A percentile compares a stretch with the other conserved stretches of the same genome.
These are phyloP conservation scores for Lavandula angustifolia DNA, from an alignment of 257 asterid species.

Conservation along the genomic window DNA sequence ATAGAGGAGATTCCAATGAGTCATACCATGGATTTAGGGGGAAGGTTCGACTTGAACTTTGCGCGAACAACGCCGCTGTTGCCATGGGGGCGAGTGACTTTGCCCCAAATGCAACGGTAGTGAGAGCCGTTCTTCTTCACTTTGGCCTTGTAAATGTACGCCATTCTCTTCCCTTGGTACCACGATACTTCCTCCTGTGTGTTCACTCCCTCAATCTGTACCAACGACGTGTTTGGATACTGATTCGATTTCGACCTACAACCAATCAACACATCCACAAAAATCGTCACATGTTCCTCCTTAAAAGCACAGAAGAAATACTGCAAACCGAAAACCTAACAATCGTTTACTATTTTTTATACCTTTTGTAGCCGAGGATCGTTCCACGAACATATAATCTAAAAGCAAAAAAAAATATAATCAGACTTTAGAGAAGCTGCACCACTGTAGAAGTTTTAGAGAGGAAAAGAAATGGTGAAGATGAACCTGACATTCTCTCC, in stretches of 20 bases:
- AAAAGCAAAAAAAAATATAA: not conserved
- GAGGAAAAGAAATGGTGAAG: not conserved
- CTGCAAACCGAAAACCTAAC: not conserved
- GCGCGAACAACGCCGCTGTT: slow-evolving; percentile 90
- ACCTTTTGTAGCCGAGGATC: slow-evolving; percentile 45
- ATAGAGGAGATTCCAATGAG: not conserved
- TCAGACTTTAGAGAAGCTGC: not conserved
- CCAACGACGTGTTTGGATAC: slow-evolving; percentile 87
- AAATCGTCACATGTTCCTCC: not conserved
- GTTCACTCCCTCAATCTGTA: slow-evolving; percentile 90
- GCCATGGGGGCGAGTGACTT: slow-evolving; percentile 81
- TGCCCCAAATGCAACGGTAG: slow-evolving; percentile 97
- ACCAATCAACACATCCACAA: slow-evolving; percentile 8
- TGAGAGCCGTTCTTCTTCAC: slow-evolving; percentile 79
- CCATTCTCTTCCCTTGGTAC: slow-evolving; percentile 84
- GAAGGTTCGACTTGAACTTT: slow-evolving; percentile 72
- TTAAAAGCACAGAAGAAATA: too few relatives aligned
- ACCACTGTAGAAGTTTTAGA: not conserved
- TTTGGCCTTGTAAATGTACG: slow-evolving; percentile 90
- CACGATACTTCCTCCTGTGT: slow-evolving; percentile 85
- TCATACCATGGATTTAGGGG: slow-evolving; percentile 79
- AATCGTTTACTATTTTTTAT: not conserved
- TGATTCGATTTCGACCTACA: slow-evolving; percentile 87
- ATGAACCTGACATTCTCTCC: slow-evolving; percentile 60
- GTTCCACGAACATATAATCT: slow-evolving; percentile 44